A percentile compares a stretch with the other conserved stretches of the same genome.
These are phyloP conservation scores for Staphylotrichum longicolle DNA, from an alignment of 495 filamentous ascomycete genomes.

Conservation along the genomic window DNA sequence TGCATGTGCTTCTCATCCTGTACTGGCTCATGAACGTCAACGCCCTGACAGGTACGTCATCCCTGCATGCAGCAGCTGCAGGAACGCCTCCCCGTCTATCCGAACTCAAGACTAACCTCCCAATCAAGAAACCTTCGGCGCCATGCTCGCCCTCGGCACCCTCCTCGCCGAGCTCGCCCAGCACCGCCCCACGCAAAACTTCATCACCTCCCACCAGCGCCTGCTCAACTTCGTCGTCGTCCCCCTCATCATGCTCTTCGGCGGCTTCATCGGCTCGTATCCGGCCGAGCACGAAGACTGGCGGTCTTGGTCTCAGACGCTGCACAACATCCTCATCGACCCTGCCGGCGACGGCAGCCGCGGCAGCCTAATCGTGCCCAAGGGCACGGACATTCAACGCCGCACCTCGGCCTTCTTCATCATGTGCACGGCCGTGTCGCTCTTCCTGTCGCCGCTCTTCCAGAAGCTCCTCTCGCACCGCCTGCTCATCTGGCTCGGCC, in stretches of 20 bases:
- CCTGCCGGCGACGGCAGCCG: conserved; percentile 26
- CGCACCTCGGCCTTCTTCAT: conserved; percentile 54
- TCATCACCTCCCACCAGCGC: conserved; percentile 48
- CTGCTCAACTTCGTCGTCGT: conserved; percentile 46
- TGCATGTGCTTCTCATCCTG: conserved; percentile 48
- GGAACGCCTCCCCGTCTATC: not conserved
- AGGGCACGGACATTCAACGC: conserved; percentile 52
- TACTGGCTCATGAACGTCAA: conserved; percentile 53
- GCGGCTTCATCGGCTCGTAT: conserved; percentile 58
- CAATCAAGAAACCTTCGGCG: conserved; percentile 51
- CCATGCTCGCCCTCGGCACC: conserved; percentile 61
- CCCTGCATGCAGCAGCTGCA: not conserved
- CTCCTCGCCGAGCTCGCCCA: conserved; percentile 61
- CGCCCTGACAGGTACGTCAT: conserved; percentile 31
- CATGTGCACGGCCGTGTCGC: conserved; percentile 50
- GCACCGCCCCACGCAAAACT: conserved; percentile 51
- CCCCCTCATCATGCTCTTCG: conserved; percentile 44
- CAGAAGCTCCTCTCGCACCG: conserved; percentile 56
- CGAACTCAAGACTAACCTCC: conserved; percentile 13
- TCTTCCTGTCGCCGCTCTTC: conserved; percentile 55
- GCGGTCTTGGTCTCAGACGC: conserved; percentile 54
- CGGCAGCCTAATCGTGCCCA: conserved; percentile 56
- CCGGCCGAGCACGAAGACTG: conserved; percentile 59
- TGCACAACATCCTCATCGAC: conserved; percentile 36
- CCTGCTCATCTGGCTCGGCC: conserved; percentile 62